Evolutionary conservation across 2,329 filamentous ascomycete genomes (phyloP).

Genomic region (Paraphaeosphaeria minitans): DNA sequence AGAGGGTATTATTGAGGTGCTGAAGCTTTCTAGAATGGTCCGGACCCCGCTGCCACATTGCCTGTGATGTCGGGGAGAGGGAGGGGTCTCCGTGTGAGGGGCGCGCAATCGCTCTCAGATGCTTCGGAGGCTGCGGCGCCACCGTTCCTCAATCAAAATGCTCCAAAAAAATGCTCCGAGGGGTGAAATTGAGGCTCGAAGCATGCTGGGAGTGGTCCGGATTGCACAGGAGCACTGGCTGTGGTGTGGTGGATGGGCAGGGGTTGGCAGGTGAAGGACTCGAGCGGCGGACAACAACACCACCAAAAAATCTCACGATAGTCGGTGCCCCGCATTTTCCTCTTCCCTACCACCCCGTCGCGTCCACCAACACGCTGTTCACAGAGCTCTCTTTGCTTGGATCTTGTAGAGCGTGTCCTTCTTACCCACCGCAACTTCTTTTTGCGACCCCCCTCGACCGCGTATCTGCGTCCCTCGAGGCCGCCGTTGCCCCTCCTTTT

Average conservation of each 20-base stretch:
- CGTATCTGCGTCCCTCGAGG: background rate
- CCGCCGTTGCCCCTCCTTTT: background rate
- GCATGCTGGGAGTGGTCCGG: background rate
- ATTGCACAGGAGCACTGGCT: background rate
- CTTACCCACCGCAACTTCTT: background rate
- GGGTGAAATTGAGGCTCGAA: background rate
- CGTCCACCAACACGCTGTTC: background rate
- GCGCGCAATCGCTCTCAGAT: background rate
- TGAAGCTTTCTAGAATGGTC: background rate
- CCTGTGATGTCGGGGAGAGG: background rate
- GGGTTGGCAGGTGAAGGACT: background rate
- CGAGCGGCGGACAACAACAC: background rate
- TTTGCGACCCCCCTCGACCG: background rate
- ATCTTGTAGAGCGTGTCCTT: background rate
- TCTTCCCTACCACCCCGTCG: background rate
- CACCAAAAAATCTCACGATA: constrained; percentile 10
- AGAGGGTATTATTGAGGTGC: background rate
- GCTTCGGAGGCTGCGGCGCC: background rate
- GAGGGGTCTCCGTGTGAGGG: background rate
- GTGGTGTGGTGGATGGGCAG: background rate
- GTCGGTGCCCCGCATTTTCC: background rate
- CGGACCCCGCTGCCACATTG: background rate
- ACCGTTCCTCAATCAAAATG: background rate
- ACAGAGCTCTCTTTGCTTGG: background rate
- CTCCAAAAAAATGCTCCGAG: background rate